Evolutionary conservation across 352 stramenopile genomes (phyloP).

Genomic region (Globisporangium solare): DNA sequence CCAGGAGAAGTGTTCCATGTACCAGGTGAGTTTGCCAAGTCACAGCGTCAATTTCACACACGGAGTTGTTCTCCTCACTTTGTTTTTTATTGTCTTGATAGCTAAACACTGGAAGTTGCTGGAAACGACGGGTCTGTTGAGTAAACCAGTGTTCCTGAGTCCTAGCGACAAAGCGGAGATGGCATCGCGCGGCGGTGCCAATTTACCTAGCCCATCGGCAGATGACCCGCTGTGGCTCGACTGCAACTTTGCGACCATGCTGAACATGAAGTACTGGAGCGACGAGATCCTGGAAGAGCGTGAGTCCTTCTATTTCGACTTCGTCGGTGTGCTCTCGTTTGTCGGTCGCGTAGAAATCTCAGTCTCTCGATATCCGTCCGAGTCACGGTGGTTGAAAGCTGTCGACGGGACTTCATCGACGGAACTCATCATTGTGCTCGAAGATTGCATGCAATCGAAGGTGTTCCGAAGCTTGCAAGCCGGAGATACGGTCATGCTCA

Average conservation of each 20-base stretch:
- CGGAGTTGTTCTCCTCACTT: no score
- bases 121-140: slow-evolving; percentile 24
- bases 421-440: slow-evolving; percentile 44
- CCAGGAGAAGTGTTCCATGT: slow-evolving; percentile 30
- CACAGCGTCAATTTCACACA: no score
- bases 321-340: slow-evolving; percentile 55
- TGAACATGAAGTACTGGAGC: slow-evolving; percentile 25
- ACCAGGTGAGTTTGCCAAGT: slow-evolving; percentile 15
- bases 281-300: slow-evolving; percentile 9
- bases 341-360: slow-evolving; percentile 27
- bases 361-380: slow-evolving; percentile 4
- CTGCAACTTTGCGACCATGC: slow-evolving; percentile 35
- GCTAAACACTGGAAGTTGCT: slow-evolving; percentile 60
- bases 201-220: slow-evolving; percentile 2
- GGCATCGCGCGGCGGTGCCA: background rate
- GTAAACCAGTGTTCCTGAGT: slow-evolving; percentile 6
- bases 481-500: slow-evolving; percentile 45
- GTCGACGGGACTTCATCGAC: slow-evolving; percentile 45
- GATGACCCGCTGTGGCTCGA: slow-evolving; percentile 34
- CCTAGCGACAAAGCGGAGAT: background rate
- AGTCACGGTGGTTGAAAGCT: slow-evolving; percentile 58
- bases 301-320: slow-evolving; percentile 47
- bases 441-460: slow-evolving; percentile 36
- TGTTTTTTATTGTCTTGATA: slow-evolving; percentile 11
- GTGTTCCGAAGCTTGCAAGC: slow-evolving; percentile 44